Evolutionary conservation across 1,284 basidiomycete genomes (phyloP), one percentile per base, ranked within the genome.

Genomic region (Fomitopsis palustris): DNA sequence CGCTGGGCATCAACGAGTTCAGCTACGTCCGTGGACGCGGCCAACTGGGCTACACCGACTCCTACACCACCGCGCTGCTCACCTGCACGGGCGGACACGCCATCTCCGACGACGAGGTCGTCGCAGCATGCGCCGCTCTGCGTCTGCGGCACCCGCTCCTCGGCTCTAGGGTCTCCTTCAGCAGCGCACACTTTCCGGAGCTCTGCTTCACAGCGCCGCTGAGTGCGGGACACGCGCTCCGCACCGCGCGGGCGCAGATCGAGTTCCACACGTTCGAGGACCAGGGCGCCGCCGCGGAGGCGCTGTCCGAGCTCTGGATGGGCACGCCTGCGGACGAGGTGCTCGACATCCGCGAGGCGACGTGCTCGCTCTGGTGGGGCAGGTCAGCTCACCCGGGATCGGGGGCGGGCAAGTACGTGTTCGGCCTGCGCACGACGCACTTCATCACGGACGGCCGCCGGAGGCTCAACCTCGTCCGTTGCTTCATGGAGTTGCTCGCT

Each of bases 141-240:
- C 47, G 56, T 19, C 56, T 57, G 4, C 56, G 47, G 12, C 56
- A 52, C 29, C 56, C 56, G 17, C 27, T 52, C 17, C 49, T 57
- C 23, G 47, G 47, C 5, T 38, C 56, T 14, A 42, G 35, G 14
- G 47, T 57, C 17, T 31, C 56, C 4, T 57, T 52, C 31, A 52
- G 45, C 45, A 42, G 29, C 33, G 2, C 37, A 2, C 16, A 21
- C 2, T 47, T 8, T 6, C 29, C 33, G 49, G 49, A 51, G 49
- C 49, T 52, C 37, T 33, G 29, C 3, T 57, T 21, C 47, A 23
- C 19, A 16, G 23, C 37, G 3, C 56, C 56, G 19, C 23, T 57
- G 19, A 39, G 33, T 8, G 14, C 23, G n/a, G 47, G n/a, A 8
- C 49, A 51, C 25, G 56, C 56, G 3, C 7, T 57, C 25, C 23